These are phyloP conservation scores for Thalassiosira oceanica DNA, from an alignment of 352 stramenopile genomes.

Conservation along the genomic window DNA sequence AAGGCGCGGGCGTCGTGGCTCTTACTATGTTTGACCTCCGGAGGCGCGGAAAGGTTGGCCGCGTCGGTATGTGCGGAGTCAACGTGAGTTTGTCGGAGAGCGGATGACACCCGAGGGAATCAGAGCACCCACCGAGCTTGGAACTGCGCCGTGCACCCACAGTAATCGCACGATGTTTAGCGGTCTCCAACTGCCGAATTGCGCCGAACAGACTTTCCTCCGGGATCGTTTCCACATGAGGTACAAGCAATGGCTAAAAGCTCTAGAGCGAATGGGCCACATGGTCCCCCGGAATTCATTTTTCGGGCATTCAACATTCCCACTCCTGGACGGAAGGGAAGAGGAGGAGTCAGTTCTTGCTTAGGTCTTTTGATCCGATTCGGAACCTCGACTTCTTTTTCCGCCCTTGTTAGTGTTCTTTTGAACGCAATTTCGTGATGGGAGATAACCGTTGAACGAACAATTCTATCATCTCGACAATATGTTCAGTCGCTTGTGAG, in stretches of 20 bases:
- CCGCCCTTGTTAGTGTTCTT: slow-evolving; percentile 24
- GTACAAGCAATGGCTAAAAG: slow-evolving; percentile 26
- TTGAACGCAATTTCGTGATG: slow-evolving; percentile 44
- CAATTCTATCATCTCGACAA: too few relatives aligned
- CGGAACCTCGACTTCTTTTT: too few relatives aligned
- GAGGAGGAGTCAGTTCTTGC: too few relatives aligned
- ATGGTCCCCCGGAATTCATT: slow-evolving; percentile 12
- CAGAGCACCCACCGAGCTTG: not conserved
- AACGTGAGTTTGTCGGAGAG: slow-evolving; percentile 61
- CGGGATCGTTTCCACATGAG: slow-evolving; percentile 4
- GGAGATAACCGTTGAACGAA: slow-evolving; percentile 53
- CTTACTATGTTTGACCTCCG: slow-evolving; percentile 89
- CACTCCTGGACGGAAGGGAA: slow-evolving; percentile 38
- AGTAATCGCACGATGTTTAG: slow-evolving; percentile 4
- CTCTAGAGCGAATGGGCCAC: slow-evolving; percentile 12
- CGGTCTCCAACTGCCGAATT: slow-evolving; percentile 11
- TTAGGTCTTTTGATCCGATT: too few relatives aligned
- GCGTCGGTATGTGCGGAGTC: slow-evolving; percentile 85
- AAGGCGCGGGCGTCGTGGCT: slow-evolving; percentile 84
- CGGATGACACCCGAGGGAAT: not conserved
- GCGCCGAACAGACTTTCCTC: slow-evolving; percentile 8
- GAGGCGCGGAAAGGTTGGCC: slow-evolving; percentile 78
- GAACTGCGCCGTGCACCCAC: slow-evolving; percentile 4
- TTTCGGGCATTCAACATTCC: slow-evolving; percentile 45
- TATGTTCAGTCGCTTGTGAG: too few relatives aligned